Evolutionary conservation across 1,139 yeast genomes (phyloP).

Genomic region (Kurtzmaniella natalensis): DNA sequence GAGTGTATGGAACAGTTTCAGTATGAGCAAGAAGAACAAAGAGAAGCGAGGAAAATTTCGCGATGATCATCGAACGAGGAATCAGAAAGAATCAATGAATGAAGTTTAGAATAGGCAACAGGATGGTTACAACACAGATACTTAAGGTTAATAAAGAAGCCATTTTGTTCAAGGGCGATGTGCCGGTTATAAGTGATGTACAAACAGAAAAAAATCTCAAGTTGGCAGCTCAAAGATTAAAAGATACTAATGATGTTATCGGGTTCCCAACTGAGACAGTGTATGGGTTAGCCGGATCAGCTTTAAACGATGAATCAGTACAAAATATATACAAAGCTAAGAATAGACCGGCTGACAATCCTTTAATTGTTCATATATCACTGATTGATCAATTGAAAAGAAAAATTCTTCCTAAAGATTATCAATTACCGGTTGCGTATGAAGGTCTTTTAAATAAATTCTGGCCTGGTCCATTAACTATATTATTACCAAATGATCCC

Average conservation of each 20-base stretch:
- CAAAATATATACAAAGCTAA: conserved; percentile 77
- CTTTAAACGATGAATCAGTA: conserved; percentile 71
- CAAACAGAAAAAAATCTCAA: conserved; percentile 46
- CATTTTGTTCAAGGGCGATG: conserved; percentile 22
- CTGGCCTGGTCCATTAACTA: conserved; percentile 98
- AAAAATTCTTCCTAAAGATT: conserved; percentile 41
- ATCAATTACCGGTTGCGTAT: conserved; percentile 63
- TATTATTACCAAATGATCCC: conserved; percentile 62
- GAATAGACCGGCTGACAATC: conserved; percentile 93
- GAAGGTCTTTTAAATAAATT: conserved; percentile 55
- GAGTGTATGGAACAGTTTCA: too few species aligned
- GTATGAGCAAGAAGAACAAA: too few species aligned
- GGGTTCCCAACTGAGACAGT: conserved; percentile 98
- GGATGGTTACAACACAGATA: conserved; percentile 22
- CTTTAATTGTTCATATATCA: conserved; percentile 84
- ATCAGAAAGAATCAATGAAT: neutral
- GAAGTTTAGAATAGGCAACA: neutral
- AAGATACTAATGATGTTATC: conserved; percentile 54
- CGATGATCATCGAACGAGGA: conserved; percentile 1
- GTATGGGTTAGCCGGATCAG: conserved; percentile 90
- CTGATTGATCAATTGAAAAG: conserved; percentile 68
- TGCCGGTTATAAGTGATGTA: conserved; percentile 39
- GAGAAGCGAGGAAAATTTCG: too few species aligned
- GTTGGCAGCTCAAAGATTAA: conserved; percentile 56
- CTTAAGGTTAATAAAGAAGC: conserved; percentile 26